Evolutionary conservation across 176 grass and related monocot genomes (phyloP).

Genomic region (Triticum monococcum): DNA sequence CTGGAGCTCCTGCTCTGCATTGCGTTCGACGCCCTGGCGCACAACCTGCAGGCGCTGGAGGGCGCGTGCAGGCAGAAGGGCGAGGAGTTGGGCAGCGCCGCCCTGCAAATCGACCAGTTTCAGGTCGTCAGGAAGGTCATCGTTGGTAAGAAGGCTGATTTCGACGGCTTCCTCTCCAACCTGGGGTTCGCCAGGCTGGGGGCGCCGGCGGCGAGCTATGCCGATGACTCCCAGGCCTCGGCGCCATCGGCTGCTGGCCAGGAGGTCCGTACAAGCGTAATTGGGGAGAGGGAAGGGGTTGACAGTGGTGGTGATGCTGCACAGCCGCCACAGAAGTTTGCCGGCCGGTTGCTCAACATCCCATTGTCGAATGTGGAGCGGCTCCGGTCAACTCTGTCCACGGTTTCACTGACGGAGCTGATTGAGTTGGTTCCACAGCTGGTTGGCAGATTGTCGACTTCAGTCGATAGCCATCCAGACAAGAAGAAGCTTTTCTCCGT

Average conservation of each 20-base stretch:
- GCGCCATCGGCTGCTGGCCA: slow-evolving; percentile 9
- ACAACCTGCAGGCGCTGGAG: slow-evolving; percentile 59
- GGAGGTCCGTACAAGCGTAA: not conserved
- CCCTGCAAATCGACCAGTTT: slow-evolving; percentile 33
- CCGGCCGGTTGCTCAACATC: slow-evolving; percentile 62
- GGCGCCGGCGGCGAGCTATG: slow-evolving; percentile 19
- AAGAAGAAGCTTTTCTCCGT: slow-evolving; percentile 98
- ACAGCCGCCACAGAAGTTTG: slow-evolving; percentile 47
- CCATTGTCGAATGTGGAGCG: slow-evolving; percentile 88
- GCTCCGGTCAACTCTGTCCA: slow-evolving; percentile 70
- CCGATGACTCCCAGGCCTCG: slow-evolving; percentile 28
- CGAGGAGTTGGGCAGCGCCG: slow-evolving; percentile 16
- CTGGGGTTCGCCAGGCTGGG: slow-evolving; percentile 76
- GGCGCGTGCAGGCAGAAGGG: slow-evolving; percentile 39
- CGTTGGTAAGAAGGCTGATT: slow-evolving; percentile 69
- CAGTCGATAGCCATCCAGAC: slow-evolving; percentile 63
- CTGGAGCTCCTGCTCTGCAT: slow-evolving; percentile 76
- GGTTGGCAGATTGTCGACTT: slow-evolving; percentile 48
- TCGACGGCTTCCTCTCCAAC: slow-evolving; percentile 81
- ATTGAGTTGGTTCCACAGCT: slow-evolving; percentile 75
- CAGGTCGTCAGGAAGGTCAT: slow-evolving; percentile 56
- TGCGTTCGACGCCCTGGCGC: slow-evolving; percentile 63
- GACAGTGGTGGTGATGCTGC: slow-evolving; percentile 14
- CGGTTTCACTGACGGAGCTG: slow-evolving; percentile 69
- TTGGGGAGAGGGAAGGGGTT: slow-evolving; percentile 38